These are phyloP conservation scores for Penicillium palitans DNA, from an alignment of 2,329 filamentous ascomycete genomes.

Conservation along the genomic window DNA sequence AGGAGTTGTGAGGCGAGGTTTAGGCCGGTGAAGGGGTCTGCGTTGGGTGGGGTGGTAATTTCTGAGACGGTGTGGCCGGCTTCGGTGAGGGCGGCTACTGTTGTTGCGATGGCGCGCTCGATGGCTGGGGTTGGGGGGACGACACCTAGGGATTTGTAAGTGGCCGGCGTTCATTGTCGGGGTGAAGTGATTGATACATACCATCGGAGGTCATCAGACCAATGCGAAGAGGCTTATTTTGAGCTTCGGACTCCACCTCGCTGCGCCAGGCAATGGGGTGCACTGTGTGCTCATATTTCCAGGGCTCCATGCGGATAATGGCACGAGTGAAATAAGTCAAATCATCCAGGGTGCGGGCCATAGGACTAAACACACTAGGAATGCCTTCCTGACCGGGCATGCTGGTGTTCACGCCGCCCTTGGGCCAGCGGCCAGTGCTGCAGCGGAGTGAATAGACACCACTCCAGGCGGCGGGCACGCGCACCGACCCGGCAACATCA, in stretches of 20 bases:
- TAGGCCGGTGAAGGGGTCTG: conserved; percentile 75
- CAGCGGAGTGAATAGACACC: conserved; percentile 86
- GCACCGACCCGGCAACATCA: conserved; percentile 86
- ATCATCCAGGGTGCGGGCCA: conserved; percentile 83
- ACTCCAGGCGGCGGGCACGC: conserved; percentile 83
- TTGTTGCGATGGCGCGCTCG: conserved; percentile 69
- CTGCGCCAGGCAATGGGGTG: conserved; percentile 80
- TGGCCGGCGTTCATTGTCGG: no score
- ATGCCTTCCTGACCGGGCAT: conserved; percentile 94
- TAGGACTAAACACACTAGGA: conserved; percentile 84
- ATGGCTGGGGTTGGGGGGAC: conserved; percentile 87
- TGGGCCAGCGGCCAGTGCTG: conserved; percentile 87
- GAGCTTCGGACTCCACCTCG: conserved; percentile 60
- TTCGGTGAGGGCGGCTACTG: conserved; percentile 65
- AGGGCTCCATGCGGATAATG: conserved; percentile 78
- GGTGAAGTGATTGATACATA: conserved; percentile 22
- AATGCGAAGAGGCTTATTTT: conserved; percentile 65
- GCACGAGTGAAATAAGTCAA: conserved; percentile 79
- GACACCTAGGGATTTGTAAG: conserved; percentile 54
- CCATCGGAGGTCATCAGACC: conserved; percentile 76
- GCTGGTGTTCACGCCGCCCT: conserved; percentile 76
- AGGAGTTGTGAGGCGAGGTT: conserved; percentile 76
- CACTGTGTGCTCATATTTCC: conserved; percentile 83
- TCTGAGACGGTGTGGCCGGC: conserved; percentile 74
- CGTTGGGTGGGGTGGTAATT: conserved; percentile 66